Conservation (phyloP, 371 early-diverging fungal genomes). For the Nematocida major region DNA sequence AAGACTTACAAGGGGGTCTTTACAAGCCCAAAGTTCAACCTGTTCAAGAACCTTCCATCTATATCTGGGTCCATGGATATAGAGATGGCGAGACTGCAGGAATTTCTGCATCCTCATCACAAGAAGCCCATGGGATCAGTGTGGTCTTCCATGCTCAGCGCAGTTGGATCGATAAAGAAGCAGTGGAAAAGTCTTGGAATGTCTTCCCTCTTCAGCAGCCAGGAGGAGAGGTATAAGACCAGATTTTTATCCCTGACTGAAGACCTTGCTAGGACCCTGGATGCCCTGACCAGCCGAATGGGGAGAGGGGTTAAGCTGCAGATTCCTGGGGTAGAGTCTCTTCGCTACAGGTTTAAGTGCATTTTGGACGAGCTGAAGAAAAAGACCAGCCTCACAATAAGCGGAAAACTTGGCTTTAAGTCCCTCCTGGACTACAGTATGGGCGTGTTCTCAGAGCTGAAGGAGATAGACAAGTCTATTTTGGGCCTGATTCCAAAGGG, state of each 20-base stretch:
- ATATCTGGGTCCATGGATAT: neutral
- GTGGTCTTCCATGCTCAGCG: neutral
- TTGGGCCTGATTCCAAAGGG: neutral
- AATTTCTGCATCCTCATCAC: neutral
- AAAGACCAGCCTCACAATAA: conserved; percentile 27
- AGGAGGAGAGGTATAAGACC: neutral
- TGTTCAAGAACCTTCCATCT: neutral
- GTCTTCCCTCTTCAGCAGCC: neutral
- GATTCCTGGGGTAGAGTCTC: conserved; percentile 26
- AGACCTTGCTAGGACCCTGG: conserved; percentile 18
- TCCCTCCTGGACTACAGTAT: conserved; percentile 36
- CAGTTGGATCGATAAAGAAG: neutral
- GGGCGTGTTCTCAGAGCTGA: conserved; percentile 4
- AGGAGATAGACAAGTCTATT: conserved; percentile 19
- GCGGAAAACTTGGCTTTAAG: conserved; percentile 1
- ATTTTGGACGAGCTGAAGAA: conserved; percentile 38
- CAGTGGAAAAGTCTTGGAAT: neutral
- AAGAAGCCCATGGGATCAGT: neutral
- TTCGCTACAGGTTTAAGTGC: conserved; percentile 1
- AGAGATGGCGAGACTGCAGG: neutral
- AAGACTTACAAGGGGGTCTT: conserved; percentile 4
- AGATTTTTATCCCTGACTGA: conserved; percentile 4
- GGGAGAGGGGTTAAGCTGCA: neutral
- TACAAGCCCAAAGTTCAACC: neutral
- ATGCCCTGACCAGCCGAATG: neutral